phyloP scores from a whole-genome alignment of 1,139 yeast species.

The Hyphopichia fennica region DNA sequence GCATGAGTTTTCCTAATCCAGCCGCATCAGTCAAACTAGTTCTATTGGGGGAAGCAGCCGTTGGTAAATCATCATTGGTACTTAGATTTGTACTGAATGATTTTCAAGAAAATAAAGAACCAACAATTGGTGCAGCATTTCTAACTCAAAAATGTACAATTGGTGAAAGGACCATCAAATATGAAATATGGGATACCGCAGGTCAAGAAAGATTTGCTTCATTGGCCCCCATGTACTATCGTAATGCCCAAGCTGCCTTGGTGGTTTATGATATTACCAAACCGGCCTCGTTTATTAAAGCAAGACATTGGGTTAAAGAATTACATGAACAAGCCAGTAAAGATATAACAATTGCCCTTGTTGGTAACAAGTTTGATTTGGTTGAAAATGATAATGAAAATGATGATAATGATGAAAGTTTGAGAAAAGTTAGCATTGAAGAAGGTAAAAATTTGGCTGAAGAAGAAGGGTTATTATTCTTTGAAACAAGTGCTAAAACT shows the following conservation, averaged over 20 bases:
- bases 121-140: conserved; percentile 98
- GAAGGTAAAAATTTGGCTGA: conserved; percentile 76
- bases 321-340: conserved; percentile 92
- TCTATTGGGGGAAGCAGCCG: conserved; percentile 95
- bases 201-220: conserved; percentile 98
- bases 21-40: conserved; percentile 85
- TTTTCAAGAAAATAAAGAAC: conserved; percentile 94
- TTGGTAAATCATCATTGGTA: conserved; percentile 92
- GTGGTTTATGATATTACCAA: conserved; percentile 96
- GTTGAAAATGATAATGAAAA: conserved; percentile 20
- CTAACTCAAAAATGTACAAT: conserved; percentile 92
- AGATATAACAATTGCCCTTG: conserved; percentile 87
- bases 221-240: conserved; percentile 95
- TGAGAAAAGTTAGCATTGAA: conserved; percentile 80
- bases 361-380: conserved; percentile 89
- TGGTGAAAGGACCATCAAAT: conserved; percentile 86
- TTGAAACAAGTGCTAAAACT: conserved; percentile 93
- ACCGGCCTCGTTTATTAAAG: conserved; percentile 96
- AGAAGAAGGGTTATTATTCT: conserved; percentile 78
- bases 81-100: conserved; percentile 92
- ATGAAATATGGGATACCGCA: conserved; percentile 99
- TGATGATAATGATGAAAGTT: conserved; percentile 24
- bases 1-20: conserved; percentile 40
- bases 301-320: conserved; percentile 99
- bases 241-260: conserved; percentile 98